These are phyloP conservation scores for Ustilago nuda DNA, from an alignment of 1,284 basidiomycete genomes.

Conservation along the genomic window DNA sequence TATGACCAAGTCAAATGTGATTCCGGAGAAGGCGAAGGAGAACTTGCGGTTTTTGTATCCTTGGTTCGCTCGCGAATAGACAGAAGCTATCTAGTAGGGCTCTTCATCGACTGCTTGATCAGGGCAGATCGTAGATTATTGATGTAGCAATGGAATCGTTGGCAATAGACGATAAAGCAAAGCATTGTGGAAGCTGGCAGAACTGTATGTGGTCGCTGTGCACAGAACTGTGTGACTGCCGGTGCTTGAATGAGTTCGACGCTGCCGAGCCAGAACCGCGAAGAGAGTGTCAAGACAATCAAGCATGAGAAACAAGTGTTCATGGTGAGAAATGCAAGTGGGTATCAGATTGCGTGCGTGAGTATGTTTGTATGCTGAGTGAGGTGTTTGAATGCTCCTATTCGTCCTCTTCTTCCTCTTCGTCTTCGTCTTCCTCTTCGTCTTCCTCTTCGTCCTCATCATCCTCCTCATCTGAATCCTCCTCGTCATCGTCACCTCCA, in stretches of 20 bases:
- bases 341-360: constrained; percentile 14
- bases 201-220: no score
- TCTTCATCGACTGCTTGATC: neutral
- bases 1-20: constrained; percentile 78
- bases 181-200: no score
- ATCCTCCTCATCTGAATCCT: constrained; percentile 14
- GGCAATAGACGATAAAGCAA: no score
- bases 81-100: no score
- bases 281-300: neutral
- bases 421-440: constrained; percentile 10
- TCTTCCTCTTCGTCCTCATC: constrained; percentile 19
- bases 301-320: neutral
- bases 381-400: neutral
- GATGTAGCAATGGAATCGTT: no score
- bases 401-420: neutral
- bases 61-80: constrained; percentile 56
- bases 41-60: constrained; percentile 82
- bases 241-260: no score
- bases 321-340: neutral
- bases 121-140: no score
- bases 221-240: no score
- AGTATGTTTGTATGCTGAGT: neutral
- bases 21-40: constrained; percentile 77
- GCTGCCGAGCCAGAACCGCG: no score
- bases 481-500: constrained; percentile 33